Evolutionary conservation across 371 early-diverging fungal species (phyloP).

Genomic region (Zancudomyces culisetae): DNA sequence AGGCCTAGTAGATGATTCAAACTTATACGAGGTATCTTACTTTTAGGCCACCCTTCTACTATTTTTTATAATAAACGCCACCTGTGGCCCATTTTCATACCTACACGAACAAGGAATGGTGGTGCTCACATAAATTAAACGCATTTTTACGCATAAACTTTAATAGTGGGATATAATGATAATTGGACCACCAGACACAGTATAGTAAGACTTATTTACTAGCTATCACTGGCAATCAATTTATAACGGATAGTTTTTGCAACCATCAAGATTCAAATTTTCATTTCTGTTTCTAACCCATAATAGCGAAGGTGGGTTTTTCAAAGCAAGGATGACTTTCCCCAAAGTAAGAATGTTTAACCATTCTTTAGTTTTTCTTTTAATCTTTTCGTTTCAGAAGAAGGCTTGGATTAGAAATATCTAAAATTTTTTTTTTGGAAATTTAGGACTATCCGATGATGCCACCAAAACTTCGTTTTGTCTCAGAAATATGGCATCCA

Average conservation of each 20-base stretch:
- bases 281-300: no score
- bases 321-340: conserved; percentile 63
- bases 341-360: conserved; percentile 27
- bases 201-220: no score
- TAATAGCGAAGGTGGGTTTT: conserved; percentile 52
- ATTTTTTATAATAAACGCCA: no score
- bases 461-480: conserved; percentile 75
- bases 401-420: no score
- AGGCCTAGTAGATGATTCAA: conserved; percentile 60
- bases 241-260: no score
- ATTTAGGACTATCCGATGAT: conserved; percentile 74
- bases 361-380: no score
- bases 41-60: no score
- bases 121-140: not conserved
- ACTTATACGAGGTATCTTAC: conserved; percentile 49
- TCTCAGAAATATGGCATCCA: conserved; percentile 31
- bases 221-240: no score
- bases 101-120: no score
- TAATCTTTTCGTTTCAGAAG: no score
- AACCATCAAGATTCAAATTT: no score
- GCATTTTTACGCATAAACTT: not conserved
- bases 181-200: conserved; percentile 80
- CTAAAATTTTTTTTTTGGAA: not conserved
- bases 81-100: no score
- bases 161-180: conserved; percentile 78